Percentiles rank a stretch among this genome's conserved stretches.
These are phyloP conservation scores for Ceratobasidium sp. DNA, from an alignment of 1,284 basidiomycete genomes.

Conservation along the genomic window DNA sequence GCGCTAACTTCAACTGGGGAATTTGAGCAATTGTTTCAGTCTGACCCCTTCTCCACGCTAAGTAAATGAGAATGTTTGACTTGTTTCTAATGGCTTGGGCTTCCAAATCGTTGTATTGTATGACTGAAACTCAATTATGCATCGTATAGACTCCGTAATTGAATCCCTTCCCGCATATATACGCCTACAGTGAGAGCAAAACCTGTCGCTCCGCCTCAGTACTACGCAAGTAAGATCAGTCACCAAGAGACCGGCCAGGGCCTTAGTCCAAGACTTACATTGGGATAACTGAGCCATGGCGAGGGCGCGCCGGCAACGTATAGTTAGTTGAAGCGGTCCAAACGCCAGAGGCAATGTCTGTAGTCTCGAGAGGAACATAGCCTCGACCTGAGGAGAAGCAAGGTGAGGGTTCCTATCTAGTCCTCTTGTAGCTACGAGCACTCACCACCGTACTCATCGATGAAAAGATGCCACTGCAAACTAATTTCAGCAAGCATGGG, in stretches of 20 bases:
- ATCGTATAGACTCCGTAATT: background rate
- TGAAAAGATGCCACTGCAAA: constrained; percentile 34
- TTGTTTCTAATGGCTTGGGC: background rate
- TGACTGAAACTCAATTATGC: no score
- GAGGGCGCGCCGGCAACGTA: constrained; percentile 23
- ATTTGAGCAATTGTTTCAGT: constrained; percentile 5
- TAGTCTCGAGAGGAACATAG: constrained; percentile 37
- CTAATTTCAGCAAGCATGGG: background rate
- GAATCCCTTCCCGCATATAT: background rate
- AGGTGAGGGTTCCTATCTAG: background rate
- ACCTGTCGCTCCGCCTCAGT: constrained; percentile 34
- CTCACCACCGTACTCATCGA: constrained; percentile 38
- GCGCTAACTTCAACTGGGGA: background rate
- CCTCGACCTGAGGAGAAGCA: constrained; percentile 12
- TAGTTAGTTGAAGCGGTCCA: constrained; percentile 32
- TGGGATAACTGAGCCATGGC: constrained; percentile 38
- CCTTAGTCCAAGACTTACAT: constrained; percentile 2
- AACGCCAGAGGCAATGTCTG: constrained; percentile 18
- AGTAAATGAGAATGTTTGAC: background rate
- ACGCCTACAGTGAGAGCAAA: constrained; percentile 17
- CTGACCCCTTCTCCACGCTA: background rate
- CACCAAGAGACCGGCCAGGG: no score
- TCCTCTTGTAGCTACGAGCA: background rate
- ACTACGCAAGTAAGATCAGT: background rate
- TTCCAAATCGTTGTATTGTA: background rate